A percentile compares a stretch with the other conserved stretches of the same genome.
Evolutionary conservation across 2,329 filamentous ascomycete genomes (phyloP).

Genomic region (Ophiostoma piceae): DNA sequence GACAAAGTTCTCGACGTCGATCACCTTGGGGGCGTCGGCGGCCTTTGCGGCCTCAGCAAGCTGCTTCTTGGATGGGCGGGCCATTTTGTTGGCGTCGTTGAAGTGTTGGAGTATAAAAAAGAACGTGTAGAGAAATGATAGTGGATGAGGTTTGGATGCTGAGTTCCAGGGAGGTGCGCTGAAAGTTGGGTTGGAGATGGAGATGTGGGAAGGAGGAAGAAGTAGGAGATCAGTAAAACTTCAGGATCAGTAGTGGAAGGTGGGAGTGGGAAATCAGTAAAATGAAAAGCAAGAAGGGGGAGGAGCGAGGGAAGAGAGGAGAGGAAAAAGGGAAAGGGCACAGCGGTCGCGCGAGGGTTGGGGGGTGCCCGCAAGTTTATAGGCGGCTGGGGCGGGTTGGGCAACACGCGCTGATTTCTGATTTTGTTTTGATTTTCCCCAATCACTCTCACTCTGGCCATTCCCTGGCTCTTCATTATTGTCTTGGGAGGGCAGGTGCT

Average conservation of each 20-base stretch:
- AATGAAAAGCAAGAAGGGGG: background rate
- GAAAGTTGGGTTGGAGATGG: constrained; percentile 24
- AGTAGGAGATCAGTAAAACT: constrained; percentile 2
- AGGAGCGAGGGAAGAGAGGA: constrained; percentile 8
- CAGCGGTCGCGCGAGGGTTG: constrained; percentile 24
- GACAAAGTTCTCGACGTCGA: constrained; percentile 71
- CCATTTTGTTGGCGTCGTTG: constrained; percentile 28
- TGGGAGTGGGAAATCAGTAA: background rate
- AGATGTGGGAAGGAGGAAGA: constrained; percentile 17
- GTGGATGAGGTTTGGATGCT: constrained; percentile 13
- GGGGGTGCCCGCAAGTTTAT: constrained; percentile 28
- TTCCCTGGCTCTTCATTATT: background rate
- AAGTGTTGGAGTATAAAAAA: background rate
- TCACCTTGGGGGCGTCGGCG: constrained; percentile 41
- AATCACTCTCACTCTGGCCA: background rate
- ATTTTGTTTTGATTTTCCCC: constrained; percentile 24
- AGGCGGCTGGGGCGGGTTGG: constrained; percentile 28
- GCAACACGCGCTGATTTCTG: constrained; percentile 30
- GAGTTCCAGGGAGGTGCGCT: constrained; percentile 26
- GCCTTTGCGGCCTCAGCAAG: constrained; percentile 31
- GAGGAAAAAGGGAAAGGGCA: constrained; percentile 17
- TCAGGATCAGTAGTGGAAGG: too few relatives aligned
- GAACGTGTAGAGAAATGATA: background rate
- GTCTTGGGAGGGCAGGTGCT: background rate
- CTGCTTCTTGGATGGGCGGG: constrained; percentile 31